Evolutionary conservation across 192 early-diverging fungal species (phyloP).

Genomic region (Coemansia sp.): DNA sequence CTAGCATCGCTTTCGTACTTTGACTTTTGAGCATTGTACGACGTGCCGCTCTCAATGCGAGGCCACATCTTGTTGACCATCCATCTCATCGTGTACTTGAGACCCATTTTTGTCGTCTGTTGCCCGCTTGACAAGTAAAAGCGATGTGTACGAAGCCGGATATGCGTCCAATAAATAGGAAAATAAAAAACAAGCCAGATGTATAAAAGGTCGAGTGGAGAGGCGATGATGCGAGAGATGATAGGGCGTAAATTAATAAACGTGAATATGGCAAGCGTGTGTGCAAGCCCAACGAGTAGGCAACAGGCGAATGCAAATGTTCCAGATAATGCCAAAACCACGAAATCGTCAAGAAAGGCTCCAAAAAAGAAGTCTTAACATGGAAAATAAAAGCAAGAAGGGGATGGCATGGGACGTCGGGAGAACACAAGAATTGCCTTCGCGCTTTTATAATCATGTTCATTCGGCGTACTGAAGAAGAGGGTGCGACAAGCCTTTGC

Average conservation of each 20-base stretch:
- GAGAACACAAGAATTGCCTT: background rate
- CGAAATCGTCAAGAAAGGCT: background rate
- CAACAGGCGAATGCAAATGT: background rate
- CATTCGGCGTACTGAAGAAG: background rate
- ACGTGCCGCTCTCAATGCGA: constrained; percentile 37
- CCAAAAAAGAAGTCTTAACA: background rate
- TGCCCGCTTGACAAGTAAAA: background rate
- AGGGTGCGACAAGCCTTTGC: background rate
- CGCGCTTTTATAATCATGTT: background rate
- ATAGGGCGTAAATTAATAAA: background rate
- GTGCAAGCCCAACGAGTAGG: background rate
- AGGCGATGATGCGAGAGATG: background rate
- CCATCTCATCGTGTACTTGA: constrained; percentile 54
- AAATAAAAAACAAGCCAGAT: background rate
- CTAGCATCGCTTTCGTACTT: constrained; percentile 23
- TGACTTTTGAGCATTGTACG: constrained; percentile 37
- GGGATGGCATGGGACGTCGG: background rate
- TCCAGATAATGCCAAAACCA: constrained; percentile 1
- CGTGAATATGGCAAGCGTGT: background rate
- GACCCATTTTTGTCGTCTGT: constrained; percentile 19
- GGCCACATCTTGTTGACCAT: constrained; percentile 55
- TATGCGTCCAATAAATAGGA: background rate
- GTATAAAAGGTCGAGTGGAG: background rate
- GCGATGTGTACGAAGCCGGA: background rate
- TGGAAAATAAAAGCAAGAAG: background rate